phyloP scores from a whole-genome alignment of 352 stramenopile species.

The Poterioochromonas sp. region DNA sequence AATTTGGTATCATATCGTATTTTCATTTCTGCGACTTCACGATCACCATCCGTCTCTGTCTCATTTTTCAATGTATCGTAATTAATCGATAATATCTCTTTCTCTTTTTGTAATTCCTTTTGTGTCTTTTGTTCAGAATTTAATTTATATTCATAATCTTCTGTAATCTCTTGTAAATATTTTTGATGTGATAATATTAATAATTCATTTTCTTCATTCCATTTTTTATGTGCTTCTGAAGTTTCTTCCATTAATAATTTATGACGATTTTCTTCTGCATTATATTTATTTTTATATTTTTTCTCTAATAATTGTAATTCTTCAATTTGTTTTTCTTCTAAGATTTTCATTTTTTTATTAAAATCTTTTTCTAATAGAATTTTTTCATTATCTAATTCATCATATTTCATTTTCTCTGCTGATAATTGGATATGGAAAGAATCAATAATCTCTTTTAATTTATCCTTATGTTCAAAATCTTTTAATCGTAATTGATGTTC shows the following conservation, averaged over 20 bases:
- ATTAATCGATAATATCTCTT: slow-evolving; percentile 33
- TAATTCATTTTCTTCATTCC: slow-evolving; percentile 53
- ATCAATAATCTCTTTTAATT: slow-evolving; percentile 66
- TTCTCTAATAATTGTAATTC: slow-evolving; percentile 46
- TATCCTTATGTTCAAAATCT: slow-evolving; percentile 59
- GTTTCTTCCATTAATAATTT: slow-evolving; percentile 49
- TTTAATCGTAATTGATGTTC: slow-evolving; percentile 60
- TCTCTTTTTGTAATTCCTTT: slow-evolving; percentile 45
- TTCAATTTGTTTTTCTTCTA: slow-evolving; percentile 42
- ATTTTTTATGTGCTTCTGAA: slow-evolving; percentile 50
- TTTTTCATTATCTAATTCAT: slow-evolving; percentile 74
- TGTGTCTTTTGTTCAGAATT: slow-evolving; percentile 44
- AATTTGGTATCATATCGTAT: slow-evolving; percentile 16
- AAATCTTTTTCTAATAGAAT: slow-evolving; percentile 50
- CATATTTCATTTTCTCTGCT: slow-evolving; percentile 57
- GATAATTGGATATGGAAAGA: slow-evolving; percentile 78
- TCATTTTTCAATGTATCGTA: not conserved
- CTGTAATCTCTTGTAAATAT: slow-evolving; percentile 49
- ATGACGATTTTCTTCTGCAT: slow-evolving; percentile 52
- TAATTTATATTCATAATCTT: slow-evolving; percentile 54
- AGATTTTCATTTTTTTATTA: slow-evolving; percentile 46
- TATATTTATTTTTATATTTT: slow-evolving; percentile 52
- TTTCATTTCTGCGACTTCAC: slow-evolving; percentile 34
- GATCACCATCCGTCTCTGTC: slow-evolving; percentile 28
- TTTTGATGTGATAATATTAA: slow-evolving; percentile 47